phyloP scores from a whole-genome alignment of 345 rosid genomes.

The Euphorbia tirucalli region DNA sequence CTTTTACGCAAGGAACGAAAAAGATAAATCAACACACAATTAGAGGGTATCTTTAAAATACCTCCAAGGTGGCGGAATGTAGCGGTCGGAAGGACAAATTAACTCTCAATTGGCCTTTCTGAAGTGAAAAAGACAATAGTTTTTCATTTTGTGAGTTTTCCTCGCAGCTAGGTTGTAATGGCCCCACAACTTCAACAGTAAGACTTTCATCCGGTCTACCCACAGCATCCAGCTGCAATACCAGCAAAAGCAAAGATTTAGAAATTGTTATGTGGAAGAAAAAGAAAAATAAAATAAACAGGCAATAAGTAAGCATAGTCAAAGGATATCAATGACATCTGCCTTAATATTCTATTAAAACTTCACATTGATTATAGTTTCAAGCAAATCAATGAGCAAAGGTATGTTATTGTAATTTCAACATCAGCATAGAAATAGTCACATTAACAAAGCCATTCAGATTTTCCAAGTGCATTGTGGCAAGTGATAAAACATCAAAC shows the following conservation, averaged over 20 bases:
- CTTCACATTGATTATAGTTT: background rate
- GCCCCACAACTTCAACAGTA: slow-evolving; percentile 68
- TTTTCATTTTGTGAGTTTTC: slow-evolving; percentile 69
- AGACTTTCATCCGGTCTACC: slow-evolving; percentile 97
- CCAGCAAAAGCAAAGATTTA: slow-evolving; percentile 22
- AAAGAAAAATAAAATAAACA: slow-evolving; percentile 3
- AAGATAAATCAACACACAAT: slow-evolving; percentile 8
- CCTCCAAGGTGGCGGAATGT: slow-evolving; percentile 90
- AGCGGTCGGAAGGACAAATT: slow-evolving; percentile 65
- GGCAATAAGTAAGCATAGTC: slow-evolving; percentile 5
- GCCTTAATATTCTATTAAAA: background rate
- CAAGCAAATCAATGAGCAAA: background rate
- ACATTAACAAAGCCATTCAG: slow-evolving; percentile 10
- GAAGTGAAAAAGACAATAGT: slow-evolving; percentile 70
- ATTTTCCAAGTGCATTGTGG: background rate
- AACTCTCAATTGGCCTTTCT: slow-evolving; percentile 90
- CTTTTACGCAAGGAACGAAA: slow-evolving; percentile 4
- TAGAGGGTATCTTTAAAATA: slow-evolving; percentile 26
- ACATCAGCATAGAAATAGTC: background rate
- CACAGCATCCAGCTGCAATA: slow-evolving; percentile 71
- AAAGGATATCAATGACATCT: slow-evolving; percentile 6
- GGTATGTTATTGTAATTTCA: background rate
- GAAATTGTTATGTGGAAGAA: slow-evolving; percentile 3
- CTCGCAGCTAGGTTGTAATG: slow-evolving; percentile 48
- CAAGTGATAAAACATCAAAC: slow-evolving; percentile 1